phyloP scores from a whole-genome alignment of 305 asterid genomes.

The Solanum chacoense region DNA sequence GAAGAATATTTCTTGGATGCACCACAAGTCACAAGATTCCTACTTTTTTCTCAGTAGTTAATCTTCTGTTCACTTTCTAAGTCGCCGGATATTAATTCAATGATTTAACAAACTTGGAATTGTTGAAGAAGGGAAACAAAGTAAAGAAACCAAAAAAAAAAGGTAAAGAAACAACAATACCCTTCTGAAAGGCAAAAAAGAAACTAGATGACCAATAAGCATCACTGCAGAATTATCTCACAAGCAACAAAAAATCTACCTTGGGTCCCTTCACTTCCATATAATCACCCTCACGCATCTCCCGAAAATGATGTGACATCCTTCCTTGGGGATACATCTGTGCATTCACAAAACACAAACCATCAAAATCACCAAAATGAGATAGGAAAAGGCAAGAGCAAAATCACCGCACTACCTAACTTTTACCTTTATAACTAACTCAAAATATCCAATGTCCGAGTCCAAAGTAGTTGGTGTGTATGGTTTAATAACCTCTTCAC shows the following conservation, averaged over 20 bases:
- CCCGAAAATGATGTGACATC: constrained; percentile 97
- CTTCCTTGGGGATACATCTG: constrained; percentile 99
- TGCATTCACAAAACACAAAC: constrained; percentile 6
- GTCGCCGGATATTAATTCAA: not conserved
- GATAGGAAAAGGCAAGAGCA: not conserved
- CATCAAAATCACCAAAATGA: constrained; percentile 4
- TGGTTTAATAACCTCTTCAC: constrained; percentile 90
- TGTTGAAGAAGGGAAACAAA: not conserved
- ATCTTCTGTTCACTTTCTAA: not conserved
- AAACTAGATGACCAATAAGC: not conserved
- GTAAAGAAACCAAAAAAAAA: not conserved
- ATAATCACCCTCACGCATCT: constrained; percentile 78
- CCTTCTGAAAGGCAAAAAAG: not conserved
- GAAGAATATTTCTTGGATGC: not conserved
- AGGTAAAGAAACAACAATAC: not conserved
- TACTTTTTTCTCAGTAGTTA: not conserved
- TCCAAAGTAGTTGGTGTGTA: constrained; percentile 96
- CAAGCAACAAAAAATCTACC: constrained; percentile 32
- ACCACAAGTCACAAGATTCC: not conserved
- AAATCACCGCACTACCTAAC: not conserved
- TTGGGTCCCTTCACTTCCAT: constrained; percentile 90
- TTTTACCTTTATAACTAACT: constrained; percentile 75
- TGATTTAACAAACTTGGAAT: not conserved
- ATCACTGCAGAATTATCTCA: not conserved
- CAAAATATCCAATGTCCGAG: constrained; percentile 83